Evolutionary conservation across 164 flowering plant genomes (phyloP).

Genomic region (Chimonanthus praecox): DNA sequence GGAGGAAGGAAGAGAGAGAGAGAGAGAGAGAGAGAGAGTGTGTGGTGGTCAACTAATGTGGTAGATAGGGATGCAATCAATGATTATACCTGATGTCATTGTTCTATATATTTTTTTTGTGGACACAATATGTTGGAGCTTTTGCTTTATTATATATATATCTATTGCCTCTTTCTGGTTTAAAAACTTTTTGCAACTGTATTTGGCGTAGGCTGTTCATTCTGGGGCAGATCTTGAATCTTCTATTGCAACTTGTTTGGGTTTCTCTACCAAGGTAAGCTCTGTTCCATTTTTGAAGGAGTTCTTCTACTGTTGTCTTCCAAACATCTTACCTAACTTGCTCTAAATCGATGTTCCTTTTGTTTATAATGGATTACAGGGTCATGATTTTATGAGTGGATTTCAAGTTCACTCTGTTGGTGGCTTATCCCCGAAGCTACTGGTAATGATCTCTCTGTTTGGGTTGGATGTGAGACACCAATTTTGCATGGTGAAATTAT

Average conservation of each 20-base stretch:
- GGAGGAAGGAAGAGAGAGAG: too few species aligned
- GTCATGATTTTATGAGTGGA: slow-evolving; percentile 20
- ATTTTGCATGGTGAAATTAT: not conserved
- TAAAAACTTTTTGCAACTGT: not conserved
- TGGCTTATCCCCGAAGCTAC: slow-evolving; percentile 15
- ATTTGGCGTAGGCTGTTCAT: slow-evolving; percentile 25
- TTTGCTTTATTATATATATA: not conserved
- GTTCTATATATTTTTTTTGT: too few species aligned
- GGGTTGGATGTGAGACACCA: not conserved
- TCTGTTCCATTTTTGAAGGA: not conserved
- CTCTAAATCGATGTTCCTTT: not conserved
- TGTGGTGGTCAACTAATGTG: too few species aligned
- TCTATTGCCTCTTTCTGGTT: not conserved
- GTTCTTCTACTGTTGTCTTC: not conserved
- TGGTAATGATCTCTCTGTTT: slow-evolving; percentile 7
- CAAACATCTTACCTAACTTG: not conserved
- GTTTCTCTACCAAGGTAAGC: slow-evolving; percentile 23
- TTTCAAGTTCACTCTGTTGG: slow-evolving; percentile 15
- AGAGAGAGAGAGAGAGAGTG: too few species aligned
- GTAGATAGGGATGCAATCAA: too few species aligned
- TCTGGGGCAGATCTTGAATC: slow-evolving; percentile 30
- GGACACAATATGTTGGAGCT: not conserved
- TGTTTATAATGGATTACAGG: slow-evolving; percentile 9
- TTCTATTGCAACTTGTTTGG: slow-evolving; percentile 21
- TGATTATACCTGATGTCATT: too few species aligned